Base-by-base conservation (phyloP, 805 yeast genomes). In the Suhomyces sp. region DNA sequence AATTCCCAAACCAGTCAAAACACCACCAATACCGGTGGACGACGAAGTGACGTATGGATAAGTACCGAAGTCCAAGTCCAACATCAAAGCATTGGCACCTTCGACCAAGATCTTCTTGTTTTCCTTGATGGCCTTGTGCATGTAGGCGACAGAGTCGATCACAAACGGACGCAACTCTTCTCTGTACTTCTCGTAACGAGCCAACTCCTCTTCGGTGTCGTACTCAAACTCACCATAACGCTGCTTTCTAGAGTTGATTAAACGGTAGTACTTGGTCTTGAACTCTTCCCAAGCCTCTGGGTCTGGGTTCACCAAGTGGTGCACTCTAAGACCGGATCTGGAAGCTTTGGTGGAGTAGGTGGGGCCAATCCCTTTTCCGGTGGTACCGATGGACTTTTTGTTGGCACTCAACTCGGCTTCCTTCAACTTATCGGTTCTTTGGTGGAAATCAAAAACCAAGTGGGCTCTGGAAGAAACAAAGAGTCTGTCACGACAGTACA, bases 301-400 rank as follows among this genome's bases (percentile, higher is more conserved):
- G 67, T 88, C 92, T 63, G 88, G 88, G 60, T 88, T 85, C 41
- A 91, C 94, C 66, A 94, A 81, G 78, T 94, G 98, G 76, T 94
- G 99, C 52, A 94, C 96, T 74, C 99, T 84, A 62, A 94, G 79
- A 67, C 99, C 99, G 19, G 97, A 90, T 76, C 99, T 87, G 13
- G 96, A 87, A 49, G 96, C 96, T 78, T 94, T 94, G 58, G 99
- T 91, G 24, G 97, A 87, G 71, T 94, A 94, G 44, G 99, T 88
- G 64, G 99, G 99, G 54, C 99, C 99, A 66, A 94, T 94, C 74
- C 99, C 99, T 70, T 94, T 94, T 68, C 98, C 97, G 35, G 99
- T 94, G 57, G 99, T 94, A 63, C 99, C 99, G 64, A 94, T 93
- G 24, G 89, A 81, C 69, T 90, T 90, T 70, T 90, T 90, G 71